A percentile compares a stretch with the other conserved stretches of the same genome.
Conservation (phyloP, 352 stramenopile species). For the Globisporangium nunn region DNA sequence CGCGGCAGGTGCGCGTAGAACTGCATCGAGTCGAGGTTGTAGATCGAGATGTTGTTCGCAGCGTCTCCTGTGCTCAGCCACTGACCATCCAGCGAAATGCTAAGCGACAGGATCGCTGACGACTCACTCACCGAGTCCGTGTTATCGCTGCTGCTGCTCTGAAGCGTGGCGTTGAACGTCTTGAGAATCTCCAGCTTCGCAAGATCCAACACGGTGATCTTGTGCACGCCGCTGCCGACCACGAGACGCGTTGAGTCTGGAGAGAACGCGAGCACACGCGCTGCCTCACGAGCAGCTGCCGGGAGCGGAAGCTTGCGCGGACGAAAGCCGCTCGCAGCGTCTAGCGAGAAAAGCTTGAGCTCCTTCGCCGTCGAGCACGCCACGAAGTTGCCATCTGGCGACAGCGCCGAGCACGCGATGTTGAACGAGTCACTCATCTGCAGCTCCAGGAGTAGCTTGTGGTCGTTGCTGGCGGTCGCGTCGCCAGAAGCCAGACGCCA, state of each 20-base stretch:
- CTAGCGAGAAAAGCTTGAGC: conserved; percentile 86
- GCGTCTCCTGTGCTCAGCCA: conserved; percentile 70
- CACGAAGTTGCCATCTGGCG: conserved; percentile 79
- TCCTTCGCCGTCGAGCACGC: conserved; percentile 80
- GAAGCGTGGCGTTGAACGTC: conserved; percentile 45
- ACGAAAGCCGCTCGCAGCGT: conserved; percentile 31
- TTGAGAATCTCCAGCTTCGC: conserved; percentile 69
- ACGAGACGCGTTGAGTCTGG: conserved; percentile 73
- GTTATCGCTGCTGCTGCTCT: not conserved
- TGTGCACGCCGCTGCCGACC: conserved; percentile 53
- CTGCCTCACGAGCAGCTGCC: conserved; percentile 29
- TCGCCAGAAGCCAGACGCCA: conserved; percentile 48
- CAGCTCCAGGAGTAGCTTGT: conserved; percentile 77
- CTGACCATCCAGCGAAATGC: conserved; percentile 72
- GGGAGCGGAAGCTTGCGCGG: conserved; percentile 52
- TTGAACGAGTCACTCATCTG: conserved; percentile 74
- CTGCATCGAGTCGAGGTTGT: conserved; percentile 86
- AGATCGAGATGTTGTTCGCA: conserved; percentile 64
- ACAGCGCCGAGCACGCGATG: conserved; percentile 77
- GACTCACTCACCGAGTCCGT: conserved; percentile 7
- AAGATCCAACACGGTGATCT: conserved; percentile 68
- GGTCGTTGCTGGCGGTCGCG: conserved; percentile 16
- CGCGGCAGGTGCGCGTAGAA: conserved; percentile 64
- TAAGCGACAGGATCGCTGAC: conserved; percentile 57
- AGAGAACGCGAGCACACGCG: conserved; percentile 67